These are phyloP conservation scores for Litsea cubeba DNA, from an alignment of 164 flowering plant genomes.

Conservation along the genomic window DNA sequence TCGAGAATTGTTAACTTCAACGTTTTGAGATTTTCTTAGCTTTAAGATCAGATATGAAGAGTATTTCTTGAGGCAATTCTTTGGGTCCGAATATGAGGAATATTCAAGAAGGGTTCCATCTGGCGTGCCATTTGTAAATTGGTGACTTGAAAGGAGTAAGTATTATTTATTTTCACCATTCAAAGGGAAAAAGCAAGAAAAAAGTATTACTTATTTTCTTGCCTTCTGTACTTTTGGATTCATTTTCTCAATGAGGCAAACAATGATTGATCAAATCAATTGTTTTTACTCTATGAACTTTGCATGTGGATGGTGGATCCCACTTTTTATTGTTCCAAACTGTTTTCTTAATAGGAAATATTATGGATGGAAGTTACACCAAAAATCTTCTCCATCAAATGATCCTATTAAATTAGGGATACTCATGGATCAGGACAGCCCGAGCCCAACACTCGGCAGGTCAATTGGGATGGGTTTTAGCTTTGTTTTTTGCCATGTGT, in stretches of 20 bases:
- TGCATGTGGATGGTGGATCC: background rate
- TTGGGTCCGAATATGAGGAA: constrained; percentile 63
- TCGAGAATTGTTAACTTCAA: background rate
- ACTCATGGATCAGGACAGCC: too few species aligned
- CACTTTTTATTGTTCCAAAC: background rate
- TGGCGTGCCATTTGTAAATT: constrained; percentile 88
- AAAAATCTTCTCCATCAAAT: background rate
- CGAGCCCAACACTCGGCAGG: too few species aligned
- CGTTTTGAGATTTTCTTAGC: constrained; percentile 9
- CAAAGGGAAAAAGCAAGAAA: too few species aligned
- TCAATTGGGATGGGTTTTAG: too few species aligned
- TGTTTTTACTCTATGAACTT: background rate
- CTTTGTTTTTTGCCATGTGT: too few species aligned
- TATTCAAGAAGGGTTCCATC: constrained; percentile 69
- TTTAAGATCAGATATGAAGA: constrained; percentile 59
- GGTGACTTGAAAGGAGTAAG: constrained; percentile 11
- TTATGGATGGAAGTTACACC: too few species aligned
- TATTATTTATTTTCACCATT: background rate
- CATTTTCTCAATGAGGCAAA: background rate
- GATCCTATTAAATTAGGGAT: background rate
- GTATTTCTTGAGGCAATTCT: constrained; percentile 77
- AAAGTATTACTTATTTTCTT: background rate
- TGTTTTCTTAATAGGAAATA: too few species aligned
- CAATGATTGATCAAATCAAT: background rate
- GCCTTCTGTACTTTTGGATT: background rate